Percentiles rank a stretch among this genome's conserved stretches.
Conservation (phyloP, 2,329 filamentous ascomycete genomes). For the Cercospora zeina region DNA sequence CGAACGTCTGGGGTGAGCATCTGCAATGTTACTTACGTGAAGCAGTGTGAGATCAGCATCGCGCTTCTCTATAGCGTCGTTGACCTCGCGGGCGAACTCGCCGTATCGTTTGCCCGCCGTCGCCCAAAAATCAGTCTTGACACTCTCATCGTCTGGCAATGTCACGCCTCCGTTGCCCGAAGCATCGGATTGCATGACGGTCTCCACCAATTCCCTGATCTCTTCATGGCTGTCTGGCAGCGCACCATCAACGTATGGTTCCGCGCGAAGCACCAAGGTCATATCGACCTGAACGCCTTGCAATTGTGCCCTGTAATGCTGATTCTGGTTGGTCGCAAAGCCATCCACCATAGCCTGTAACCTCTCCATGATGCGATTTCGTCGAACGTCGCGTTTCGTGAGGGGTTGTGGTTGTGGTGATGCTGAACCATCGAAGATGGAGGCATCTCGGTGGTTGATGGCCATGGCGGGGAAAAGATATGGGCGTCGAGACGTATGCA, state of each 20-base stretch:
- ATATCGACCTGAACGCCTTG: slow-evolving; percentile 91
- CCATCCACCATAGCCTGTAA: slow-evolving; percentile 72
- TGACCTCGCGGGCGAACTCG: slow-evolving; percentile 81
- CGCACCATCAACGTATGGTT: slow-evolving; percentile 72
- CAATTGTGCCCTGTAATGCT: slow-evolving; percentile 83
- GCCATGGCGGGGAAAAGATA: slow-evolving; percentile 19
- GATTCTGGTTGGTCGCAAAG: slow-evolving; percentile 78
- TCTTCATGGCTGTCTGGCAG: slow-evolving; percentile 66
- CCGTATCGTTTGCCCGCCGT: slow-evolving; percentile 77
- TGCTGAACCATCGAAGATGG: slow-evolving; percentile 33
- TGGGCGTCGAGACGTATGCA: background rate
- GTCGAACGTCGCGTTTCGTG: slow-evolving; percentile 88
- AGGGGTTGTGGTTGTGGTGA: slow-evolving; percentile 52
- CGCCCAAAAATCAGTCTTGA: slow-evolving; percentile 67
- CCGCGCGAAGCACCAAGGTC: slow-evolving; percentile 78
- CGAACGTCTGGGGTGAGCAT: background rate
- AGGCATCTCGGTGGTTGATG: slow-evolving; percentile 29
- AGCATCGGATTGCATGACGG: slow-evolving; percentile 39
- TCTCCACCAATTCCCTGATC: slow-evolving; percentile 60
- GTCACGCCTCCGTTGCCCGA: slow-evolving; percentile 39
- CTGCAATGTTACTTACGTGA: slow-evolving; percentile 60
- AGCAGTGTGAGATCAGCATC: slow-evolving; percentile 80
- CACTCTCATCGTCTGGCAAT: slow-evolving; percentile 48
- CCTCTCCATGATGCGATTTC: slow-evolving; percentile 77
- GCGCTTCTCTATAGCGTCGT: slow-evolving; percentile 81